These are phyloP conservation scores for Chaetomium tenue DNA, from an alignment of 495 filamentous ascomycete species.

Conservation along the genomic window DNA sequence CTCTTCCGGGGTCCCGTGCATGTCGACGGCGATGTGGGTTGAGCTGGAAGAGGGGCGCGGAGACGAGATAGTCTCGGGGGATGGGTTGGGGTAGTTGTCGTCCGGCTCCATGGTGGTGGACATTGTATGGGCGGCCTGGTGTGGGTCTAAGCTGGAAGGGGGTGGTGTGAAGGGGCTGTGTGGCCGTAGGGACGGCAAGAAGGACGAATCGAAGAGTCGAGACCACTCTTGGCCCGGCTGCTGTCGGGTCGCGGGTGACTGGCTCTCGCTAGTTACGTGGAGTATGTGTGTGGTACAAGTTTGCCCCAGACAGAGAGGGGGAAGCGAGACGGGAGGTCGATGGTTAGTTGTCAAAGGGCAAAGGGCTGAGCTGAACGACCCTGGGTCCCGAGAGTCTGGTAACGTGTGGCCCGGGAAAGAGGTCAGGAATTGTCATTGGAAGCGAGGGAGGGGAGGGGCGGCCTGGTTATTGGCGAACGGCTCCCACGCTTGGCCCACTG, in stretches of 20 bases:
- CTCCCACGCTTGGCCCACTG: slow-evolving; percentile 1
- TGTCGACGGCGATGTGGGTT: slow-evolving; percentile 10
- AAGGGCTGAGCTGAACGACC: not conserved
- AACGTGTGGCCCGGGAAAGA: slow-evolving; percentile 18
- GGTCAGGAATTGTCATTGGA: slow-evolving; percentile 9
- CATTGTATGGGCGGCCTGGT: not conserved
- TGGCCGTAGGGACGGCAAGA: not conserved
- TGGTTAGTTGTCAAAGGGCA: not conserved
- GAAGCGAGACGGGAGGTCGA: too few relatives aligned
- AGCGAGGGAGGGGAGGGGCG: slow-evolving; percentile 2
- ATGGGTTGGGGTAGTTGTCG: not conserved
- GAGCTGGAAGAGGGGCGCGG: slow-evolving; percentile 13
- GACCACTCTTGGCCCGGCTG: too few relatives aligned
- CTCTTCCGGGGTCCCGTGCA: slow-evolving; percentile 9
- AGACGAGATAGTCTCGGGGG: not conserved
- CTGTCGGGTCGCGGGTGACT: too few relatives aligned
- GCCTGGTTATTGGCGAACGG: slow-evolving; percentile 6
- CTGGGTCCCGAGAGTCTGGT: slow-evolving; percentile 17
- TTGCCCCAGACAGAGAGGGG: too few relatives aligned
- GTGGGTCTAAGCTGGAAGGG: not conserved
- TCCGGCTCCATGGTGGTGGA: not conserved
- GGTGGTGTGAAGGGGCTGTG: not conserved
- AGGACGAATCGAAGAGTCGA: too few relatives aligned
- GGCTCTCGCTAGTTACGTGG: too few relatives aligned
- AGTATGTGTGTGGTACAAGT: too few relatives aligned